Percentiles rank a stretch among this genome's conserved stretches.
Conservation (phyloP, 2,329 filamentous ascomycete species). For the Xylaria sp. region DNA sequence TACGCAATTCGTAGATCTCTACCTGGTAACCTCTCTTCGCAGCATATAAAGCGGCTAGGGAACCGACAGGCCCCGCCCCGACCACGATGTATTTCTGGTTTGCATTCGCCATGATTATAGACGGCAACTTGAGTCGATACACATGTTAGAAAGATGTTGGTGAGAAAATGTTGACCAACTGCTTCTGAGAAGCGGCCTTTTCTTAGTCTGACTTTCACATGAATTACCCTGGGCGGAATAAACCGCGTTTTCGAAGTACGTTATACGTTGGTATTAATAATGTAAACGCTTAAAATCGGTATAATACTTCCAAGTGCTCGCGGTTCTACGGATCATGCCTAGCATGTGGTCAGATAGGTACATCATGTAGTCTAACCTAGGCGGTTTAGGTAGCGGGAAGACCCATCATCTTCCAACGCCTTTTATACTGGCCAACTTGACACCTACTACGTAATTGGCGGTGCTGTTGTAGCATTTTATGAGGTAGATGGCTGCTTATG, state of each 20-base stretch:
- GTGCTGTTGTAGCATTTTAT: not conserved
- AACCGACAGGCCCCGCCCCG: constrained; percentile 92
- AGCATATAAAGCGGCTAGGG: constrained; percentile 91
- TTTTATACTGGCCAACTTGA: not conserved
- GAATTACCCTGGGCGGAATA: not conserved
- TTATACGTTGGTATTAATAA: constrained; percentile 6
- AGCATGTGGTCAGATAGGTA: not conserved
- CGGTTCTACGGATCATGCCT: not conserved
- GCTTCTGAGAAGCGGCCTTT: not conserved
- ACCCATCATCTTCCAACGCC: not conserved
- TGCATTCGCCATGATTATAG: constrained; percentile 27
- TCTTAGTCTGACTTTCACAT: constrained; percentile 6
- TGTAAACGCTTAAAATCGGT: constrained; percentile 19
- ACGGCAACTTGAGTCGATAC: not conserved
- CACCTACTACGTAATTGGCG: not conserved
- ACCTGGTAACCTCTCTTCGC: constrained; percentile 89
- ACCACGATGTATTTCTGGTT: constrained; percentile 81
- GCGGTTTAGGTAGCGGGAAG: not conserved
- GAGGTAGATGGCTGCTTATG: no score
- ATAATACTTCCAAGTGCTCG: not conserved
- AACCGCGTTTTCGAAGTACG: not conserved
- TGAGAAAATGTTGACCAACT: not conserved
- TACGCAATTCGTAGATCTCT: constrained; percentile 91
- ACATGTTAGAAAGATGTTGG: not conserved
- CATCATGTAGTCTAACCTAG: not conserved